Percentiles rank a stretch among this genome's conserved stretches.
These are phyloP conservation scores for Cadophora gregata DNA, from an alignment of 2,329 filamentous ascomycete species.

Conservation along the genomic window DNA sequence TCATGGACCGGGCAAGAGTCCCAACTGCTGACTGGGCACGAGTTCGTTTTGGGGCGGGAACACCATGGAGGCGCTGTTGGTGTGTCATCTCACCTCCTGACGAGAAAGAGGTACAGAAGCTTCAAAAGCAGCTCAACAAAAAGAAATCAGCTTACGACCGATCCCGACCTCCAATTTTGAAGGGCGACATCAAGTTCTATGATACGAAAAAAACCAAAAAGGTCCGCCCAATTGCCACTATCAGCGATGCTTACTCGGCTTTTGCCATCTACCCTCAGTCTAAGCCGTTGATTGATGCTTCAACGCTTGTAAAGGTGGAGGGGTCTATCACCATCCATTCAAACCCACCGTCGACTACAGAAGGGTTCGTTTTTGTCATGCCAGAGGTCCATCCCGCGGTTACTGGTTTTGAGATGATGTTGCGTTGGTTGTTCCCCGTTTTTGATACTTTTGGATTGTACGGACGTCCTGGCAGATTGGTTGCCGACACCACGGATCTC, in stretches of 20 bases:
- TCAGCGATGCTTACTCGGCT: conserved; percentile 87
- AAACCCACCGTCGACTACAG: conserved; percentile 75
- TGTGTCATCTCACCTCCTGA: conserved; percentile 92
- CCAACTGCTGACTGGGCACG: conserved; percentile 92
- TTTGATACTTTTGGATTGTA: conserved; percentile 94
- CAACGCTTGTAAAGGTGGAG: conserved; percentile 92
- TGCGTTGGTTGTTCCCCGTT: conserved; percentile 89
- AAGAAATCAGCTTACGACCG: conserved; percentile 84
- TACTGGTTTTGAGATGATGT: conserved; percentile 92
- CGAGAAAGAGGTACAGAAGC: conserved; percentile 87
- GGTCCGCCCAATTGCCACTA: conserved; percentile 85
- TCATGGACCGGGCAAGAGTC: conserved; percentile 81
- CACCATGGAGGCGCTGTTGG: conserved; percentile 96
- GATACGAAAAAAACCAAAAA: conserved; percentile 92
- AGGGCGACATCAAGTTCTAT: conserved; percentile 94
- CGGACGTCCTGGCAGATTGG: conserved; percentile 82
- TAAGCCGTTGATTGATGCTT: conserved; percentile 91
- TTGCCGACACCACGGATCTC: conserved; percentile 85
- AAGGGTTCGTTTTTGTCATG: conserved; percentile 98
- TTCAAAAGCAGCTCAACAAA: conserved; percentile 83
- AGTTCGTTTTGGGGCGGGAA: conserved; percentile 93
- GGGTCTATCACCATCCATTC: conserved; percentile 88
- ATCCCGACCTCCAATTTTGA: conserved; percentile 68
- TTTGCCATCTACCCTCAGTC: conserved; percentile 97
- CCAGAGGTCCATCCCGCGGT: conserved; percentile 92